A percentile compares a stretch with the other conserved stretches of the same genome.
Evolutionary conservation across 1,139 yeast species (phyloP).

Genomic region (Wickerhamiella pararugosa): DNA sequence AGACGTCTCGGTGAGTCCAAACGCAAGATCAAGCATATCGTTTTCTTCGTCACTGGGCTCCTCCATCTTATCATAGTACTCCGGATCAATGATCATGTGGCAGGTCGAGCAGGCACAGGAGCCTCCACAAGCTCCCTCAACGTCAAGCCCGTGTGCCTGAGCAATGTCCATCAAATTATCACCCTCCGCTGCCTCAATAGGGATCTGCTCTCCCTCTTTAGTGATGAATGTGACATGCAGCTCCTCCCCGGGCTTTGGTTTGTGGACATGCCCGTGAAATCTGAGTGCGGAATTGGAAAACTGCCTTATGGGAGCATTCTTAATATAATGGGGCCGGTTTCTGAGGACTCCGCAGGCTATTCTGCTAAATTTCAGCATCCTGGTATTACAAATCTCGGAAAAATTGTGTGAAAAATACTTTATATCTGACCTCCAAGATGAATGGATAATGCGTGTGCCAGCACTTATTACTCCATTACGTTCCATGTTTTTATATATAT

Average conservation of each 20-base stretch:
- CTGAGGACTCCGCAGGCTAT: too few species aligned
- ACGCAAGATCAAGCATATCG: slow-evolving; percentile 95
- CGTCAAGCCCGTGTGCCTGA: slow-evolving; percentile 80
- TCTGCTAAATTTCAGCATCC: too few species aligned
- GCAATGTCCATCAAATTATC: slow-evolving; percentile 88
- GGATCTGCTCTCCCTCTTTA: slow-evolving; percentile 73
- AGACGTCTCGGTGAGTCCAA: slow-evolving; percentile 85
- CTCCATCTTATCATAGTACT: slow-evolving; percentile 72
- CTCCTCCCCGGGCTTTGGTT: slow-evolving; percentile 90
- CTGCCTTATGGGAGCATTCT: slow-evolving; percentile 2
- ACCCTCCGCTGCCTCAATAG: slow-evolving; percentile 81
- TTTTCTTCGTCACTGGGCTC: slow-evolving; percentile 97
- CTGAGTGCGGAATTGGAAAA: slow-evolving; percentile 12
- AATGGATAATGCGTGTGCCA: too few species aligned
- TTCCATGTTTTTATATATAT: too few species aligned
- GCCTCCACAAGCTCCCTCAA: slow-evolving; percentile 99
- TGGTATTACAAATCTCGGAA: too few species aligned
- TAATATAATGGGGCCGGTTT: too few species aligned
- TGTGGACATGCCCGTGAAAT: slow-evolving; percentile 71
- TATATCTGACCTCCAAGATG: too few species aligned
- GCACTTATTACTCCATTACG: too few species aligned
- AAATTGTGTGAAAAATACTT: too few species aligned
- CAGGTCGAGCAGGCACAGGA: slow-evolving; percentile 98
- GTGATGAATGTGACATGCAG: slow-evolving; percentile 79
- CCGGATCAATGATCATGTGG: slow-evolving; percentile 93